Base-by-base conservation (phyloP, 208 protist genomes). In the Trypanosoma lewisi region DNA sequence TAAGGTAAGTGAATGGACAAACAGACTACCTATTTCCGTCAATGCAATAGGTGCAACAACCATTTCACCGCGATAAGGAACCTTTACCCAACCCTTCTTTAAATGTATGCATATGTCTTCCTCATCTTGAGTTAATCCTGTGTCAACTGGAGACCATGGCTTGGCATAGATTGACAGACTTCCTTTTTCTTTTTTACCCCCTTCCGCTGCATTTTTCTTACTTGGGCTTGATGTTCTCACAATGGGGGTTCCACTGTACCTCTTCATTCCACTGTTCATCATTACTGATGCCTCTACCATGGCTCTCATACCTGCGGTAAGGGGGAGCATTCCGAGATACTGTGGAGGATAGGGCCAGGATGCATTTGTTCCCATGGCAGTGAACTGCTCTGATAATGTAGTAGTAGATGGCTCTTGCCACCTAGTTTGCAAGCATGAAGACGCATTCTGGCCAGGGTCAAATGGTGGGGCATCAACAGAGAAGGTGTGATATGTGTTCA, bases 1-100 rank as follows among this genome's bases (percentile, higher is more conserved):
- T 28, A 81, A 21, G 9, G 59, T 68, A 51, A 78, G 67, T 2
- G 77, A 83, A 57, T 90, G 83, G 2, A 76, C 67, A 68, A 85
- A 90, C 8, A 74, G 42, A 39, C 73, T 86, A 56, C 36, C 73
- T 48, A 56, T 59, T 25, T 82, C 75, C 27, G 59, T 77, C 7
- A 90, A 74, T 1, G 83, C 69, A 27, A 73, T 67, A 23, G 83
- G 83, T 11, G 75, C 60, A 21, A 66, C 39, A 16, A 80, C 73
- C 36, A 45, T 52, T 48, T 59, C 31, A 37, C 63, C 63, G 9
- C 52, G 39, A 34, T 69, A 69, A 25, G 36, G 25, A 17, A 60
- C 53, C 41, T 55, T 69, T 33, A 37, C 34, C 53, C 53, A 69
- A 3, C 33, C 63, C 34, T 61, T 60, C 34, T 59, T 52, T 19